Evolutionary conservation across 495 filamentous ascomycete genomes (phyloP).

Genomic region (Aspergillus ostianus): DNA sequence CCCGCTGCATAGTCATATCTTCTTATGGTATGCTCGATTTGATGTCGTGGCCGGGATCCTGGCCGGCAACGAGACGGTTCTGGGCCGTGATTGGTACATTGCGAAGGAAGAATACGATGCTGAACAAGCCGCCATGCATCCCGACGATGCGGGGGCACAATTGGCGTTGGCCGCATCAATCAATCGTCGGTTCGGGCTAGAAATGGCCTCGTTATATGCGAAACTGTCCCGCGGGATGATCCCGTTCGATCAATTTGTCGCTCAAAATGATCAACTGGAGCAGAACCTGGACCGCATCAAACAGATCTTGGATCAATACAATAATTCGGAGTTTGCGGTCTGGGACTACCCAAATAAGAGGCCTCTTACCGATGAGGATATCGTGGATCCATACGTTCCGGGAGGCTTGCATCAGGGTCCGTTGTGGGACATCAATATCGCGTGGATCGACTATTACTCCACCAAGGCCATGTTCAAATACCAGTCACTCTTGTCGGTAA

Average conservation of each 20-base stretch:
- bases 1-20: conserved; percentile 64
- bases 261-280: conserved; percentile 57
- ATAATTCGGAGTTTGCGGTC: conserved; percentile 57
- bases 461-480: conserved; percentile 78
- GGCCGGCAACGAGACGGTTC: conserved; percentile 70
- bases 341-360: conserved; percentile 53
- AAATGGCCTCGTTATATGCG: conserved; percentile 78
- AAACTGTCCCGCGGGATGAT: conserved; percentile 61
- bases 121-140: conserved; percentile 56
- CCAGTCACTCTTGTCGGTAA: conserved; percentile 56
- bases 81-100: conserved; percentile 80
- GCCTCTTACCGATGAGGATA: conserved; percentile 56
- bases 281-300: conserved; percentile 56
- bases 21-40: conserved; percentile 86
- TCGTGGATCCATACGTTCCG: conserved; percentile 69
- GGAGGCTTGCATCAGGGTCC: conserved; percentile 64
- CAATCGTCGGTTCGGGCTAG: conserved; percentile 71
- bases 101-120: conserved; percentile 60
- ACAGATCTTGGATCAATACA: conserved; percentile 56
- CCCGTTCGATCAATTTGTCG: conserved; percentile 60
- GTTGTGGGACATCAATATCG: conserved; percentile 69
- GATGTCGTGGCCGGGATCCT: conserved; percentile 82
- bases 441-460: conserved; percentile 74
- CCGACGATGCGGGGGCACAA: conserved; percentile 61
- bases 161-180: conserved; percentile 63